A percentile compares a stretch with the other conserved stretches of the same genome.
Evolutionary conservation across 2,329 filamentous ascomycete genomes (phyloP).

Genomic region (Albophoma yamanashiensis): DNA sequence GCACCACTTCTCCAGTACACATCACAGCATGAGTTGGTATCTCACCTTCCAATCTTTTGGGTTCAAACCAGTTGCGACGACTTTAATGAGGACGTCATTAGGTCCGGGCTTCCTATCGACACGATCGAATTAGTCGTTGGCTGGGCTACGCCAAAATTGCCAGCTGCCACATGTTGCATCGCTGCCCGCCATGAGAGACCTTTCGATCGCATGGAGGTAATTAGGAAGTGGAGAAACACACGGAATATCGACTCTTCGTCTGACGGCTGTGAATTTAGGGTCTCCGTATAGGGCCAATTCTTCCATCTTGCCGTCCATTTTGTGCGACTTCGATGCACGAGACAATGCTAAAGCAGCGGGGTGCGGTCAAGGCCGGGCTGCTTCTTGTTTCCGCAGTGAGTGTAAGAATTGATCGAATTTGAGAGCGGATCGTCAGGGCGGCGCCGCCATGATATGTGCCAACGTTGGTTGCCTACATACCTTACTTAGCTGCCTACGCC

Average conservation of each 20-base stretch:
- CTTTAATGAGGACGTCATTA: background rate
- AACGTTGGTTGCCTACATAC: too few relatives aligned
- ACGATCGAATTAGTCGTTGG: background rate
- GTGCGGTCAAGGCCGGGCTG: too few relatives aligned
- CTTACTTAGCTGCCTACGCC: too few relatives aligned
- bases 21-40: too few relatives aligned
- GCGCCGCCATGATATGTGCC: too few relatives aligned
- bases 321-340: background rate
- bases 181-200: background rate
- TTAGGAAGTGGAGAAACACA: background rate
- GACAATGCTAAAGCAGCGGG: too few relatives aligned
- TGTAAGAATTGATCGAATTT: too few relatives aligned
- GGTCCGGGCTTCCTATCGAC: background rate
- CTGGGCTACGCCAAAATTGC: background rate
- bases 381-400: too few relatives aligned
- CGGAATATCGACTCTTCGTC: background rate
- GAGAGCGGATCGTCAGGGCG: too few relatives aligned
- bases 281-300: background rate
- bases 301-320: background rate
- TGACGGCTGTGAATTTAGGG: background rate
- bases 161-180: background rate
- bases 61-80: background rate
- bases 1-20: too few relatives aligned
- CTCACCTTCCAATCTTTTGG: background rate
- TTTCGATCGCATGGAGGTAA: background rate